Base-by-base conservation (phyloP, 768 basidiomycete species). In the Suillus sp. region DNA sequence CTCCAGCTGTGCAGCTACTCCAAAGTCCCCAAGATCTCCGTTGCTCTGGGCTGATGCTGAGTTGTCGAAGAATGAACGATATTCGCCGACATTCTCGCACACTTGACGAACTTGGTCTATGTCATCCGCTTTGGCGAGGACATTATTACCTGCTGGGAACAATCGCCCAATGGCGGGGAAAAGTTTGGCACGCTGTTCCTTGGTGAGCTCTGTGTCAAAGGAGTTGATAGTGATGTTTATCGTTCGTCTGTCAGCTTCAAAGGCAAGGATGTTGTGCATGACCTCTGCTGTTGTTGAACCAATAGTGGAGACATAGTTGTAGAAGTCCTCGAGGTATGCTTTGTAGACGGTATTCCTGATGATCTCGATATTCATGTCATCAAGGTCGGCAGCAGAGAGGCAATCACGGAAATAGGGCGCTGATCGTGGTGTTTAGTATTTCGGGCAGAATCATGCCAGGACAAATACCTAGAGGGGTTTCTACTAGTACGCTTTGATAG, bases 141-240 rank as follows among this genome's bases (percentile, higher is more conserved):
- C 85, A 71, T 96, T 96, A 78, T 99, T 98, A 58, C 97, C 97
- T 70, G 91, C 95, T 2, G 96, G 97, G 81, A 89, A 99, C 57
- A 99, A 84, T 61, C 92, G 86, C 20, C 97, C 97, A 64, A 99
- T 92, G 18, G 90, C 83, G 6, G 97, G 97, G 84, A 96, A 99
- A 43, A 99, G 86, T 70, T 89, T 89, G 16, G 95, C 94, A 40
- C 97, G 91, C 68, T 93, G 90, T 72, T 99, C 97, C 77, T 99
- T 99, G 45, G 90, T 83, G 64, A 99, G 85, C 70, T 95, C 94
- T 4, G 97, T 98, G 64, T 90, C 91, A 79, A 99, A 96, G 14
- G 97, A 99, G 82, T 99, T 99, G 81, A 99, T 93, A 38, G 97
- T 97, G 77, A 99, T 98, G 81, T 99, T 99, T 75, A 99, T 90